Evolutionary conservation across 495 filamentous ascomycete species (phyloP).

Genomic region (Elasticomyces elasticus): DNA sequence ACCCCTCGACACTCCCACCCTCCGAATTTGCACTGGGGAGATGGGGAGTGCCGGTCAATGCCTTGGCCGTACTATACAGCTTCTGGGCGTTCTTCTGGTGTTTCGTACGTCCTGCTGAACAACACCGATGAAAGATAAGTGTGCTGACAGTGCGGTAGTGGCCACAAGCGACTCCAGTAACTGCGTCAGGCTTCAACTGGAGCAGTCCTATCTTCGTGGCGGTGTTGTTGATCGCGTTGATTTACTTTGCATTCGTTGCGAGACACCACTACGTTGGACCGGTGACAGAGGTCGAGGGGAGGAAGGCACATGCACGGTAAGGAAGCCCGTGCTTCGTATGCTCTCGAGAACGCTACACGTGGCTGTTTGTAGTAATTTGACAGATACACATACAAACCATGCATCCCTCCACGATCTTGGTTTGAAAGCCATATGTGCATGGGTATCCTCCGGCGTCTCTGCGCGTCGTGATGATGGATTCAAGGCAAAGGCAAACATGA

Average conservation of each 20-base stretch:
- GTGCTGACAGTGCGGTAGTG: too few relatives aligned
- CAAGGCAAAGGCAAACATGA: too few relatives aligned
- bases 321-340: too few relatives aligned
- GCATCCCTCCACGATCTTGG: too few relatives aligned
- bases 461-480: too few relatives aligned
- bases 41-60: conserved; percentile 25
- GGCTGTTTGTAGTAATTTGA: too few relatives aligned
- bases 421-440: too few relatives aligned
- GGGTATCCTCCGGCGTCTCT: too few relatives aligned
- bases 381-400: too few relatives aligned
- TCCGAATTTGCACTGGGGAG: conserved; percentile 23
- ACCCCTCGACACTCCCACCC: conserved; percentile 22
- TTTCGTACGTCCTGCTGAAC: too few relatives aligned
- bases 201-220: neutral
- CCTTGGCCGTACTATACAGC: conserved; percentile 23
- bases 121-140: too few relatives aligned
- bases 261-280: neutral
- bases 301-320: neutral
- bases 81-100: conserved; percentile 18
- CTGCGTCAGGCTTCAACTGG: conserved; percentile 3
- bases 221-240: neutral
- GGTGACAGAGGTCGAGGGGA: neutral
- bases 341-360: too few relatives aligned
- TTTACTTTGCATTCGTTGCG: neutral
- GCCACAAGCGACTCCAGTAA: neutral